Evolutionary conservation across 116 monocot genomes (phyloP), one percentile per base, ranked within the genome.

Genomic region (Cymodocea nodosa): DNA sequence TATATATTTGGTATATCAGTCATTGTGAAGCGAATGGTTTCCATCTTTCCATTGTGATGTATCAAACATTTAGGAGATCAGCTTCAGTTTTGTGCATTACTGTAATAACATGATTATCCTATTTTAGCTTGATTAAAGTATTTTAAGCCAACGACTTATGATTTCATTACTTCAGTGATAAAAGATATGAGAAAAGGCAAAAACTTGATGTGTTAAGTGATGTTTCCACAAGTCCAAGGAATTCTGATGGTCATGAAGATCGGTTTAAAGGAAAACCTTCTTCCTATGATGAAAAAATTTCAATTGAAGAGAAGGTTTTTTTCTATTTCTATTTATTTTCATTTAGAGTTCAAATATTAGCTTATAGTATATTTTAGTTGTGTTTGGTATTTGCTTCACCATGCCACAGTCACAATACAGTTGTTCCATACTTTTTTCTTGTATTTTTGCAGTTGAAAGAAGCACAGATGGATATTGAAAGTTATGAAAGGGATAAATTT

Each of bases 261-360:
- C 70, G n/a, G 36, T 71, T 60, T 63, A 82, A 74, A 35, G 70
- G 74, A 50, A 86, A 71, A 39, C 44, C 44, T 56, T 77, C 79
- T 56, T 66, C 76, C 64, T 68, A 73, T 79, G 74, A 81, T 36
- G 75, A 85, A 49, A 88, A 74, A 68, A 72, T 72, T 67, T 78
- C 30, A 51, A 44, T 84, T 62, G 80, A 85, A 75, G 78, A 83
- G 48, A 74, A 88, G 85, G 92, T 92, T 50, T 73, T n/a, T 55
- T 56, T 6, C 44, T 44, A 44, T 44, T 44, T 44, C 5, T 44
- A 11, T 44, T 44, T 11, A 44, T 44, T 44, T 44, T 44, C 44
- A 6, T 44, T 44, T 44, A 44, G 6, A 44, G 44, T 6, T 44
- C 44, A 44, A 44, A 44, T 6, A 44, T 6, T 44, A 44, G 44